Percentiles rank a stretch among this genome's conserved stretches.
Conservation (phyloP, 805 yeast genomes). For the Kurtzmaniella fragi region DNA sequence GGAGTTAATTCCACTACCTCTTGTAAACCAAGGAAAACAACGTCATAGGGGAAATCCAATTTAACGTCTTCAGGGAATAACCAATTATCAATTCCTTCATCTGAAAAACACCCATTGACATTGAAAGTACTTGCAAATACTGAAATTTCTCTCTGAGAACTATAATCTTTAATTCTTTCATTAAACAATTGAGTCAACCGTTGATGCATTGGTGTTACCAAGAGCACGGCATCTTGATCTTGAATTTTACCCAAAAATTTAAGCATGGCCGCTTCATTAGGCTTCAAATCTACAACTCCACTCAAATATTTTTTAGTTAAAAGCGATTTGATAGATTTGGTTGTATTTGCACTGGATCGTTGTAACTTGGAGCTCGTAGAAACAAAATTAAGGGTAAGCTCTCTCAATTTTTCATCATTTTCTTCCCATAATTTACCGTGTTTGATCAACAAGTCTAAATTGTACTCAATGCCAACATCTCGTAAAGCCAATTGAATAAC, state of each 20-base stretch:
- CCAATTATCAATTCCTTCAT: constrained; percentile 40
- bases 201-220: constrained; percentile 53
- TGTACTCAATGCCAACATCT: constrained; percentile 32
- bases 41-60: constrained; percentile 46
- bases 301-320: constrained; percentile 32
- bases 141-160: constrained; percentile 33
- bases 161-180: constrained; percentile 35
- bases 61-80: constrained; percentile 35
- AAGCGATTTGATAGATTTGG: constrained; percentile 26
- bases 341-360: constrained; percentile 37
- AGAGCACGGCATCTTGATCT: constrained; percentile 38
- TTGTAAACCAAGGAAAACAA: constrained; percentile 80
- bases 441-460: constrained; percentile 30
- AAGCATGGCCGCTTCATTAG: constrained; percentile 39
- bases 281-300: constrained; percentile 37
- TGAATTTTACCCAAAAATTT: constrained; percentile 46
- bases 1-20: constrained; percentile 84
- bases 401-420: constrained; percentile 37
- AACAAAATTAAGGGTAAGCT: constrained; percentile 33
- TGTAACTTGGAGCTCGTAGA: constrained; percentile 36
- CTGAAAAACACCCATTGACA: constrained; percentile 45
- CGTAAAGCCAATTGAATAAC: constrained; percentile 43
- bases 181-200: constrained; percentile 40
- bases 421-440: constrained; percentile 45
- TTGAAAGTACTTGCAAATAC: constrained; percentile 51